Base-by-base conservation (phyloP, 2,329 filamentous ascomycete genomes). In the Fusarium chaquense region DNA sequence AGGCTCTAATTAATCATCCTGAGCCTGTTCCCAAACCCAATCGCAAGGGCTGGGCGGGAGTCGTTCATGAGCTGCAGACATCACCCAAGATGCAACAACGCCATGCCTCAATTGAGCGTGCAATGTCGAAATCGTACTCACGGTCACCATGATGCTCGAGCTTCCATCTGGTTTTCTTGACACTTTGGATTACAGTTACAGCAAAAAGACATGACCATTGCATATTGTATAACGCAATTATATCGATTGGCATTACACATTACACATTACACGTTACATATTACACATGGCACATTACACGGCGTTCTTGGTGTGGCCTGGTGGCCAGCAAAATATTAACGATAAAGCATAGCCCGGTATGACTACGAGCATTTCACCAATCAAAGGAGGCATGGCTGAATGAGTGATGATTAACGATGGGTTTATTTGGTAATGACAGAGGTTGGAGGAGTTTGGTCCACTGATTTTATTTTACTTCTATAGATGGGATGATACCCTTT, bases 41-140 rank as follows among this genome's bases (percentile, higher is more conserved):
- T 53, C 84, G 84, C 56, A 79, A 80, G 65, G 87, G 87, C 28
- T 91, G 89, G 89, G 85, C 86, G 22, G 87, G 87, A 28, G 88
- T 91, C 8, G 86, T 91, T 24, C 81, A 86, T 56, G 89, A 91
- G 73, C 79, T 91, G 51, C 88, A 90, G 75, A 85, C 80, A 58
- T 89, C 86, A 26, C 89, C 88, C 4, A 77, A 85, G 58, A 84
- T 91, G 81, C 86, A 88, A 51, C 85, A 88, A 72, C 83, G 89
- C 18, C 87, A 88, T 73, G 86, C 87, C n/a, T 89, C 86, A 10
- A 86, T 90, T 72, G 89, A 90, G 77, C 82, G 81, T 69, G 80
- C 86, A 64, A 88, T 89, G 84, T 80, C 82, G 36, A 67, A 67
- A 56, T 60, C 72, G 35, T 68, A 60, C 20, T 62, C 76, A 26